Conservation (phyloP, 495 filamentous ascomycete genomes). For the Annulohypoxylon nitens region DNA sequence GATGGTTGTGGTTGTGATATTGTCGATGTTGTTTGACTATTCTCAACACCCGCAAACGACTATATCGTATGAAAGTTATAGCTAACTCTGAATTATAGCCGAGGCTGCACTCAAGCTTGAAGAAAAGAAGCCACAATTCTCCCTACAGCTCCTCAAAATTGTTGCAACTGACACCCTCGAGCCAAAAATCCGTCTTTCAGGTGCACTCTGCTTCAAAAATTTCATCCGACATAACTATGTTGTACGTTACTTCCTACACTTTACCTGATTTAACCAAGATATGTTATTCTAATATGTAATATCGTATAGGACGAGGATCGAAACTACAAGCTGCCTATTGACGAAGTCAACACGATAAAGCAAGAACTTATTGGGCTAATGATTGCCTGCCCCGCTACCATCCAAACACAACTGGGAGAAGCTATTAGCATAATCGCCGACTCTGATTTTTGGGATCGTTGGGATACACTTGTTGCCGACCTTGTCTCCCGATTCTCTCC, state of each 20-base stretch:
- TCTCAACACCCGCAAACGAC: constrained; percentile 14
- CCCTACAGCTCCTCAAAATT: constrained; percentile 88
- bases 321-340: constrained; percentile 81
- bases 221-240: constrained; percentile 93
- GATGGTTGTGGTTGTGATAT: constrained; percentile 6
- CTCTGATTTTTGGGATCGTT: constrained; percentile 95
- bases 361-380: constrained; percentile 94
- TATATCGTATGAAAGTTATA: neutral
- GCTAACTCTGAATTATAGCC: constrained; percentile 66
- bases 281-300: constrained; percentile 24
- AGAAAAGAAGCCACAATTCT: constrained; percentile 85
- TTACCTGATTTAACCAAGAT: neutral
- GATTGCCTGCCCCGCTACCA: constrained; percentile 86
- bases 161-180: constrained; percentile 78
- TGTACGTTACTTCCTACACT: constrained; percentile 57
- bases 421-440: constrained; percentile 97
- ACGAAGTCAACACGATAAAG: constrained; percentile 91
- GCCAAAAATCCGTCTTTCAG: constrained; percentile 84
- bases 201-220: constrained; percentile 97
- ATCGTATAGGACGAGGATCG: constrained; percentile 83
- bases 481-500: constrained; percentile 87
- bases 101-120: constrained; percentile 80
- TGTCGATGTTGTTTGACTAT: constrained; percentile 8
- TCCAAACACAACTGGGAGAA: constrained; percentile 95
- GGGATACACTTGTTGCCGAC: constrained; percentile 87